Conservation (phyloP, 257 asterid genomes). For the Ligustrum vulgare region DNA sequence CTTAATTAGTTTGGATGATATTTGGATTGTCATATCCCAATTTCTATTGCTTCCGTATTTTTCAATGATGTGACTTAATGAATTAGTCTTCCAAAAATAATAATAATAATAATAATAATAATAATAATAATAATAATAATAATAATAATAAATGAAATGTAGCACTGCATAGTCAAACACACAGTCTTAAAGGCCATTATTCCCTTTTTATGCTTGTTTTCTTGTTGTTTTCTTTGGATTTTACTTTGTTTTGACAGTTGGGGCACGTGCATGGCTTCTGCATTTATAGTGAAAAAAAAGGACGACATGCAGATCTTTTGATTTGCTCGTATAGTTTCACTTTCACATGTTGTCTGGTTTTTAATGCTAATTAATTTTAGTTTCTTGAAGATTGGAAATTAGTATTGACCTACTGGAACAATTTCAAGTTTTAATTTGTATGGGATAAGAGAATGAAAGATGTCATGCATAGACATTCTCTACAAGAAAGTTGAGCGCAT, state of each 20-base stretch:
- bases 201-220: conserved; percentile 57
- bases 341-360: conserved; percentile 2
- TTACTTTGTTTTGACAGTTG: conserved; percentile 37
- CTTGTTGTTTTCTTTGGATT: conserved; percentile 54
- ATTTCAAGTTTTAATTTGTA: no score
- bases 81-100: not conserved
- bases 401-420: not conserved
- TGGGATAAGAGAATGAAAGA: not conserved
- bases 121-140: no score
- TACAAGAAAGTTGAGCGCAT: no score
- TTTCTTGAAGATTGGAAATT: not conserved
- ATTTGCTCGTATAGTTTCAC: conserved; percentile 5
- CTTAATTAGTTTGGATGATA: no score
- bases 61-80: not conserved
- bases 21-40: not conserved
- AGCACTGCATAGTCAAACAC: conserved; percentile 11
- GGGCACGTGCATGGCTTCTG: conserved; percentile 55
- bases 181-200: conserved; percentile 53
- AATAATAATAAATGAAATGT: conserved; percentile 26
- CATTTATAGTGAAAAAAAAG: not conserved
- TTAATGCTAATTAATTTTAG: not conserved
- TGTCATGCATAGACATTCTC: no score
- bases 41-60: not conserved
- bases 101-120: no score
- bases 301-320: not conserved